Evolutionary conservation across 2,329 filamentous ascomycete species (phyloP).

Genomic region (Thermothelomyces thermophilus): DNA sequence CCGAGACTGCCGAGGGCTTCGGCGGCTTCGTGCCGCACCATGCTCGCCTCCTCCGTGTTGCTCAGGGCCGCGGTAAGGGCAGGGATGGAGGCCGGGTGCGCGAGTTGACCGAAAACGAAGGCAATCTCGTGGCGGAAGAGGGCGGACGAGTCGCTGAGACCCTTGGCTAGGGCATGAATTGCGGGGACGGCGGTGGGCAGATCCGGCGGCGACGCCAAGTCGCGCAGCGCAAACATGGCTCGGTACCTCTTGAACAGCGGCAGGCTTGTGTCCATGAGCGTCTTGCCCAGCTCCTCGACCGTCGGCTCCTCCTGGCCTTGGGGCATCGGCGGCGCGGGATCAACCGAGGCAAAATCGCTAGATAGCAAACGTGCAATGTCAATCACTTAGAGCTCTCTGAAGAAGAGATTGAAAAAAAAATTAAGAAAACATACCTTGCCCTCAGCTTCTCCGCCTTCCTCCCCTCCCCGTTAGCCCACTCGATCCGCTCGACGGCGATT

Average conservation of each 20-base stretch:
- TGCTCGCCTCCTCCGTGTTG: constrained; percentile 76
- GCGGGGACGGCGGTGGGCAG: constrained; percentile 85
- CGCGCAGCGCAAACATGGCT: constrained; percentile 95
- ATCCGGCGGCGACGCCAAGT: constrained; percentile 88
- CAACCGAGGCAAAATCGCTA: constrained; percentile 92
- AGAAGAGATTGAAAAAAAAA: constrained; percentile 9
- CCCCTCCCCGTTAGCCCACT: constrained; percentile 79
- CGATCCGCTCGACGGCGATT: constrained; percentile 87
- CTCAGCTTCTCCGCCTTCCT: constrained; percentile 69
- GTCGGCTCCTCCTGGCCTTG: constrained; percentile 61
- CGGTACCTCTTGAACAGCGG: constrained; percentile 91
- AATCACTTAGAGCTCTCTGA: constrained; percentile 24
- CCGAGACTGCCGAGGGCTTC: constrained; percentile 92
- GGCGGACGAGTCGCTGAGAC: constrained; percentile 77
- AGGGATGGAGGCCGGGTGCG: constrained; percentile 93
- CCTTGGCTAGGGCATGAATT: constrained; percentile 75
- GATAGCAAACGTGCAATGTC: constrained; percentile 11
- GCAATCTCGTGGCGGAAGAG: constrained; percentile 97
- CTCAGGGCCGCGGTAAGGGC: constrained; percentile 73
- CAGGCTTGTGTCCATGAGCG: constrained; percentile 68
- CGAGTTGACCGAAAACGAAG: constrained; percentile 95
- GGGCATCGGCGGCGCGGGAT: constrained; percentile 85
- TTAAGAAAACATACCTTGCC: constrained; percentile 55
- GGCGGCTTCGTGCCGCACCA: constrained; percentile 96
- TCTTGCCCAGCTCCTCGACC: constrained; percentile 67